phyloP scores from a whole-genome alignment of 140 eudicot species.

The Cichorium intybus region DNA sequence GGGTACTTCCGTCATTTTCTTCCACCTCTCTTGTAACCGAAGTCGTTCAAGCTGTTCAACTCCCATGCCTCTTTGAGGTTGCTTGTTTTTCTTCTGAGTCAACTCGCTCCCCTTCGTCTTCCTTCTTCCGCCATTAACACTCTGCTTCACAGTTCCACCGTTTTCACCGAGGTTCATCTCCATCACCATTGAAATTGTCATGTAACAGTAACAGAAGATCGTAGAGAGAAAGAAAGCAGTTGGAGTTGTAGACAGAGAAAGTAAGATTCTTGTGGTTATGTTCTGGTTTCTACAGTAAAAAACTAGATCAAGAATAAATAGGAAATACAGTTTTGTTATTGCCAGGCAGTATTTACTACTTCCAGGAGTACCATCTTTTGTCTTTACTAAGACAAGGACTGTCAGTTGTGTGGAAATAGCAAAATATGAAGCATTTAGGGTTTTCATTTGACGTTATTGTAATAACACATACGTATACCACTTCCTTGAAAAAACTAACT shows the following conservation, averaged over 20 bases:
- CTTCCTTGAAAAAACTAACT: not conserved
- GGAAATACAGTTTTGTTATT: conserved; percentile 15
- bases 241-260: conserved; percentile 26
- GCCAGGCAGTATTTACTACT: conserved; percentile 20
- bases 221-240: not conserved
- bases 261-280: conserved; percentile 16
- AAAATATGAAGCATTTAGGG: not conserved
- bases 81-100: conserved; percentile 38
- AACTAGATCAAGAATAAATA: conserved; percentile 15
- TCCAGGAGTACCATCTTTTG: conserved; percentile 18
- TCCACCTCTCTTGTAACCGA: conserved; percentile 23
- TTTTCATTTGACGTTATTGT: not conserved
- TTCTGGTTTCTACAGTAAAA: conserved; percentile 12
- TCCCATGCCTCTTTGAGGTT: conserved; percentile 62
- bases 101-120: conserved; percentile 25
- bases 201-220: not conserved
- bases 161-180: conserved; percentile 29
- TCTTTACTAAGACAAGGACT: conserved; percentile 13
- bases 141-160: conserved; percentile 14
- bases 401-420: conserved; percentile 21
- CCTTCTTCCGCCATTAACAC: conserved; percentile 25
- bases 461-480: not conserved
- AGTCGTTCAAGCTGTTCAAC: conserved; percentile 51
- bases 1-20: conserved; percentile 22
- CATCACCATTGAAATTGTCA: conserved; percentile 27